Percentiles rank a stretch among this genome's conserved stretches.
These are phyloP conservation scores for Penstemon barbatus DNA, from an alignment of 257 asterid genomes.

Conservation along the genomic window DNA sequence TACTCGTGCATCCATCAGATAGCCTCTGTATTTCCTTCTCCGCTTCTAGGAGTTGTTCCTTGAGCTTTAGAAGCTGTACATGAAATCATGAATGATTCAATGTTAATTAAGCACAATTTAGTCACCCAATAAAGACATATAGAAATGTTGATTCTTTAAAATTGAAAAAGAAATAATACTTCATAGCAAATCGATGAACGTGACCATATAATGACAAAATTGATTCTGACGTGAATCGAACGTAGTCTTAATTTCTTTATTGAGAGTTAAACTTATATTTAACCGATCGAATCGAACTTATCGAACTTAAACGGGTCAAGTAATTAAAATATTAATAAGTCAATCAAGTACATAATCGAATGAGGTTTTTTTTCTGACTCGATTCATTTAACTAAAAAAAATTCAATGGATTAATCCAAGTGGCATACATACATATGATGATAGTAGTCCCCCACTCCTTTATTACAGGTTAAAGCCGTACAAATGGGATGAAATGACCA, in stretches of 20 bases:
- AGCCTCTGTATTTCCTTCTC: constrained; percentile 52
- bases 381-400: neutral
- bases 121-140: neutral
- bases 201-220: too few relatives aligned
- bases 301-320: too few relatives aligned
- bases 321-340: too few relatives aligned
- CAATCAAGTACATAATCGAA: too few relatives aligned
- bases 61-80: constrained; percentile 48
- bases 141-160: too few relatives aligned
- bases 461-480: neutral
- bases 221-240: too few relatives aligned
- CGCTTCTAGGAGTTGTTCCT: constrained; percentile 54
- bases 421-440: neutral
- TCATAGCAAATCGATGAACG: too few relatives aligned
- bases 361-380: too few relatives aligned
- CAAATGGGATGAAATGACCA: constrained; percentile 39
- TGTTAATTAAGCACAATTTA: neutral
- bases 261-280: too few relatives aligned
- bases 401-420: neutral
- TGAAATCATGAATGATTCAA: neutral
- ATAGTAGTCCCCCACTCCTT: neutral
- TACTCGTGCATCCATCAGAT: constrained; percentile 49
- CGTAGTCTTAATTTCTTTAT: too few relatives aligned
- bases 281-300: too few relatives aligned
- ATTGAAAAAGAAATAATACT: too few relatives aligned